A percentile compares a stretch with the other conserved stretches of the same genome.
phyloP scores from a whole-genome alignment of 108 stramenopile species.

The Epithemia pelagica region DNA sequence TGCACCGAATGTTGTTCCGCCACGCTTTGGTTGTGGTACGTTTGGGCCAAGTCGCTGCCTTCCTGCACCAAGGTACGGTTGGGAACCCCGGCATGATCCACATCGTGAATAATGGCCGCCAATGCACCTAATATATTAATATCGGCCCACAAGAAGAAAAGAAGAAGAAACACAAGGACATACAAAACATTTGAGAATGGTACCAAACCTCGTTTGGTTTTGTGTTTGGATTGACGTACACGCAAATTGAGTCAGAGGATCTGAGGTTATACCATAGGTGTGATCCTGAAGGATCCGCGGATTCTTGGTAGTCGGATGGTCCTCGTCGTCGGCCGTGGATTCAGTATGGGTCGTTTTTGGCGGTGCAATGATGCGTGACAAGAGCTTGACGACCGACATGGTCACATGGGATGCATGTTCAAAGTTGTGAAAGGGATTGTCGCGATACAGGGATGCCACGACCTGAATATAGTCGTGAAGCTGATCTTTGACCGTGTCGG shows the following conservation, averaged over 20 bases:
- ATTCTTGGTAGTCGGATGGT: neutral
- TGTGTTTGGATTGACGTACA: too few relatives aligned
- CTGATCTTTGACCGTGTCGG: conserved; percentile 10
- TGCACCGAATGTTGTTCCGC: conserved; percentile 14
- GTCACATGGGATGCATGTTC: conserved; percentile 46
- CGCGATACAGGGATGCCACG: conserved; percentile 25
- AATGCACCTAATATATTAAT: too few relatives aligned
- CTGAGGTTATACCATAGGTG: conserved; percentile 10
- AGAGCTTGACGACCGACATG: conserved; percentile 25
- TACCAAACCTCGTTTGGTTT: too few relatives aligned
- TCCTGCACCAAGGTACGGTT: conserved; percentile 4
- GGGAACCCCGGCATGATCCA: conserved; percentile 10
- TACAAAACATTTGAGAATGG: too few relatives aligned
- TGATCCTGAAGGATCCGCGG: conserved; percentile 3
- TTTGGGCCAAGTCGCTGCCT: conserved; percentile 1
- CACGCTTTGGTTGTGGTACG: conserved; percentile 4
- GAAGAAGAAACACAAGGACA: too few relatives aligned
- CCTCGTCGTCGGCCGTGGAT: neutral
- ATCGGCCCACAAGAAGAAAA: too few relatives aligned
- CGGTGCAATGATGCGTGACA: conserved; percentile 20
- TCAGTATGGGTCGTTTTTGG: neutral
- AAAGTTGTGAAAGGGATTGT: conserved; percentile 44
- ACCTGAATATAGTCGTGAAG: conserved; percentile 4
- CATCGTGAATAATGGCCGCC: conserved; percentile 25
- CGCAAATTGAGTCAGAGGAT: conserved; percentile 7